A percentile compares a stretch with the other conserved stretches of the same genome.
Conservation (phyloP, 75 land plant genomes). For the Picea glauca region DNA sequence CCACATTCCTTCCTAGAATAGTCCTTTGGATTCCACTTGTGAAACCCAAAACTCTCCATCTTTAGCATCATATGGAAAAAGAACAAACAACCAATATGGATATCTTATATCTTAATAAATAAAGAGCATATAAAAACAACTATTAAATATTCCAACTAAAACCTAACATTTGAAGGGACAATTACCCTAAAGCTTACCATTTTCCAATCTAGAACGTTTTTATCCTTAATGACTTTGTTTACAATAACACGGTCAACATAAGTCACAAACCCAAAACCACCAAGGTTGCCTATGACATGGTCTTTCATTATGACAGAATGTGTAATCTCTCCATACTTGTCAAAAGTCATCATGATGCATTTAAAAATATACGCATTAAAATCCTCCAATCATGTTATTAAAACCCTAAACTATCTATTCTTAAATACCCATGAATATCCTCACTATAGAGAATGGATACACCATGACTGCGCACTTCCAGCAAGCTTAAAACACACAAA, state of each 20-base stretch:
- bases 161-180: neutral
- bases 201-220: constrained; percentile 48
- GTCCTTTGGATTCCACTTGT: constrained; percentile 88
- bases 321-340: constrained; percentile 54
- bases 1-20: constrained; percentile 64
- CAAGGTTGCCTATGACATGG: constrained; percentile 36
- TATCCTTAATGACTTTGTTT: constrained; percentile 38
- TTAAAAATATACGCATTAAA: constrained; percentile 5
- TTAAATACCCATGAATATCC: neutral
- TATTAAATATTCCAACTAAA: neutral
- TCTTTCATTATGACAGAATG: constrained; percentile 51
- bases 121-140: neutral
- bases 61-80: neutral
- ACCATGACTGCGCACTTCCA: too few relatives aligned
- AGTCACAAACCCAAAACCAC: constrained; percentile 54
- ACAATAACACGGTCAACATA: constrained; percentile 40
- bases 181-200: constrained; percentile 24
- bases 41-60: constrained; percentile 6
- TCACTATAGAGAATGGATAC: too few relatives aligned
- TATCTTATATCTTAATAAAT: neutral
- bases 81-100: neutral
- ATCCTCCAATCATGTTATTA: neutral
- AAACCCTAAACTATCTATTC: neutral
- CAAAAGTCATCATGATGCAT: constrained; percentile 21
- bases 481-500: neutral